A percentile compares a stretch with the other conserved stretches of the same genome.
Conservation (phyloP, 2,329 filamentous ascomycete genomes). For the Clathrospora elynae region DNA sequence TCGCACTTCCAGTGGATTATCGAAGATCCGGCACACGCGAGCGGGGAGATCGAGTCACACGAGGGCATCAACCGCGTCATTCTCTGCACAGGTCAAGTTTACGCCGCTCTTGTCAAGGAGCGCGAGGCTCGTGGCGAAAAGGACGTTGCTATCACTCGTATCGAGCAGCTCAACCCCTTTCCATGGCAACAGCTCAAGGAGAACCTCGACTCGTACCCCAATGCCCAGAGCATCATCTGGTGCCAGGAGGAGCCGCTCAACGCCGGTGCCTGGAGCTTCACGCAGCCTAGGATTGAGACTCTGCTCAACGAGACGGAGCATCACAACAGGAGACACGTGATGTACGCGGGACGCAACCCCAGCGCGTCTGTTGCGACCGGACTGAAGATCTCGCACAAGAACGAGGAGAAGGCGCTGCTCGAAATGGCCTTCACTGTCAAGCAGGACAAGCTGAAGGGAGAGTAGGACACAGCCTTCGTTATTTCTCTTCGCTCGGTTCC, state of each 20-base stretch:
- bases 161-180: conserved; percentile 99
- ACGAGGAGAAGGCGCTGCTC: conserved; percentile 88
- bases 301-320: conserved; percentile 89
- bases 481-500: no score
- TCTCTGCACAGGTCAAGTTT: conserved; percentile 94
- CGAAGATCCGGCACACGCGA: conserved; percentile 81
- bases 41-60: conserved; percentile 72
- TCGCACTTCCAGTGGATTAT: conserved; percentile 98
- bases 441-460: conserved; percentile 70
- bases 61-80: conserved; percentile 94
- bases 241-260: conserved; percentile 97
- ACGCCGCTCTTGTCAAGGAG: conserved; percentile 86
- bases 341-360: conserved; percentile 94
- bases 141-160: conserved; percentile 89
- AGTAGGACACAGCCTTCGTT: no score
- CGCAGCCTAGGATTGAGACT: conserved; percentile 97
- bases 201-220: conserved; percentile 95
- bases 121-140: conserved; percentile 84
- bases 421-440: conserved; percentile 66
- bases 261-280: conserved; percentile 94
- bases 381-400: conserved; percentile 82
- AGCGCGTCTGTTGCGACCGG: conserved; percentile 94
- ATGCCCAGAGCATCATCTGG: conserved; percentile 97
- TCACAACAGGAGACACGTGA: conserved; percentile 92
- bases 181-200: conserved; percentile 96